Base-by-base conservation (phyloP, 2,329 filamentous ascomycete species). In the Thermothelomyces thermophilus region DNA sequence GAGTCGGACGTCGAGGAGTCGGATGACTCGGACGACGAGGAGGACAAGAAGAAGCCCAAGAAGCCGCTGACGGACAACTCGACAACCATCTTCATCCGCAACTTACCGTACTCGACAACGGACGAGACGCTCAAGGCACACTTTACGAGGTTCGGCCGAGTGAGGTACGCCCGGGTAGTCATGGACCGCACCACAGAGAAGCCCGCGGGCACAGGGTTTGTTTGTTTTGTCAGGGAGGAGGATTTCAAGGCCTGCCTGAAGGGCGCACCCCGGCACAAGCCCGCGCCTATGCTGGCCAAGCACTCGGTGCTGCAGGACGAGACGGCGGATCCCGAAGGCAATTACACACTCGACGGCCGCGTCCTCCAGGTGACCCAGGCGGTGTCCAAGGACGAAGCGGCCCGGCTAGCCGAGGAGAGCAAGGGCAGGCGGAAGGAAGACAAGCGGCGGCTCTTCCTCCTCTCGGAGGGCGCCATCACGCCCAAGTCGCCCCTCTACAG, bases 171-270 rank as follows among this genome's bases (percentile, higher is more conserved):
- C 5, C 80, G 94, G 57, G 84, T 96, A 9, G 94, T 98, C 33
- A 79, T 94, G 64, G 91, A 98, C 64, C 84, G 77, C 41, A 80
- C 82, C 20, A 95, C 89, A 0, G 90, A 90, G 59, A 84, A 88
- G 45, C 88, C 93, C 2, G 88, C 87, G 41, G 93, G 93, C 22
- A 97, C 91, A 28, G 93, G 86, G 3, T 98, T 98, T 62, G 91
- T 97, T 26, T 95, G 89, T 70, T 98, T 98, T 70, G 84, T 84
- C 69, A 83, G 85, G 43, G 71, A 75, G 33, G 80, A 85, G 17
- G 88, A 95, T 63, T 87, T 84, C 57, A 82, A 84, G 63, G 67
- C 74, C 17, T 97, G 93, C 64, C 73, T 96, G 54, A 84, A 82
- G 56, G 76, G 74, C 13, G 87, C 90, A 1, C 93, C 93, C 0